phyloP scores from a whole-genome alignment of 2,329 filamentous ascomycete species.

The Clonostachys rosea region DNA sequence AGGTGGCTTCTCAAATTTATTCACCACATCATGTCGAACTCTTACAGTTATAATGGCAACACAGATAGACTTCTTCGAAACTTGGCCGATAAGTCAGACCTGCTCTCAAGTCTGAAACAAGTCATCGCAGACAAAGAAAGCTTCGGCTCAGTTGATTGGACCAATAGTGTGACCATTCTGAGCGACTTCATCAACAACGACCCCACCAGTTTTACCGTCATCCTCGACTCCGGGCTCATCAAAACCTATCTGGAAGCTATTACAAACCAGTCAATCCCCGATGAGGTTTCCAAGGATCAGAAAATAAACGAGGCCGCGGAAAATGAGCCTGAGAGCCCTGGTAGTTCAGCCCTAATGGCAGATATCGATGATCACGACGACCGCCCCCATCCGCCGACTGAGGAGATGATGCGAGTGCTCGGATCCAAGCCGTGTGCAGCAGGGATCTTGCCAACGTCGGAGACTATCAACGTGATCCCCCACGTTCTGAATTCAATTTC shows the following conservation, averaged over 20 bases:
- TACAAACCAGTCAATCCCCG: constrained; percentile 45
- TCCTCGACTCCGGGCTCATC: constrained; percentile 89
- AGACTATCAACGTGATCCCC: constrained; percentile 84
- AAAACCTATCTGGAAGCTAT: constrained; percentile 81
- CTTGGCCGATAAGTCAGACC: constrained; percentile 84
- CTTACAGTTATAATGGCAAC: constrained; percentile 64
- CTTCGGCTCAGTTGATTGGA: constrained; percentile 95
- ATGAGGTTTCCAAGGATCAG: constrained; percentile 19
- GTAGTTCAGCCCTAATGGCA: constrained; percentile 27
- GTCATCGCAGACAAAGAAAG: constrained; percentile 75
- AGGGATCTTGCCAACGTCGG: constrained; percentile 80
- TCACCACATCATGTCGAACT: constrained; percentile 88
- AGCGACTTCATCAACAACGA: constrained; percentile 99
- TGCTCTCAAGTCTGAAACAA: constrained; percentile 72
- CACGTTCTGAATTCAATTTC: constrained; percentile 91
- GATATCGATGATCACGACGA: constrained; percentile 22
- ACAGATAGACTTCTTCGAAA: constrained; percentile 89
- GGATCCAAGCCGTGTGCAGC: constrained; percentile 46
- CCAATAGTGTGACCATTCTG: constrained; percentile 84
- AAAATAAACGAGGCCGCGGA: constrained; percentile 22
- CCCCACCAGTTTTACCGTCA: constrained; percentile 92
- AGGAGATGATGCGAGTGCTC: constrained; percentile 40
- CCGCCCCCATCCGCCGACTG: constrained; percentile 47
- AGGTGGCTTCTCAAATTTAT: constrained; percentile 95
- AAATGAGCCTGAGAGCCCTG: constrained; percentile 17